phyloP scores from a whole-genome alignment of 1,284 basidiomycete genomes.

The Cryptococcus jaspeensis region DNA sequence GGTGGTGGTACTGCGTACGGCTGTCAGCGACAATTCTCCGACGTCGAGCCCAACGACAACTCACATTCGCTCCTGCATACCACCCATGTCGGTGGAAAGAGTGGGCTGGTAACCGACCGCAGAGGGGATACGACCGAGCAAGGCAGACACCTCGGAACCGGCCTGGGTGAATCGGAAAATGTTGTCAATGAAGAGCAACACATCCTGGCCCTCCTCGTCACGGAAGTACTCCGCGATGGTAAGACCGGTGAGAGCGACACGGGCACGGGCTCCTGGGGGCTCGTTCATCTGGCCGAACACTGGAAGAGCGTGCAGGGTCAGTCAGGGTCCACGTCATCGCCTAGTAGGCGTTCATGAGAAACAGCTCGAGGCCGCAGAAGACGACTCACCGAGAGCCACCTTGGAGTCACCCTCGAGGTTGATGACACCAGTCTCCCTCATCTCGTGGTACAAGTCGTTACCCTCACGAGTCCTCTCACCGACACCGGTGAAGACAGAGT shows the following conservation, averaged over 20 bases:
- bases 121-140: constrained; percentile 99
- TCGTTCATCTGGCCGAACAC: constrained; percentile 99
- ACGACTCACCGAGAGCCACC: constrained; percentile 70
- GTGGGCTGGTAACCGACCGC: constrained; percentile 99
- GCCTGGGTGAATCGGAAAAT: constrained; percentile 99
- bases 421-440: constrained; percentile 99
- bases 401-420: constrained; percentile 98
- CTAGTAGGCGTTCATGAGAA: background rate
- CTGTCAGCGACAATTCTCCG: background rate
- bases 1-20: constrained; percentile 72
- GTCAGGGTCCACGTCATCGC: background rate
- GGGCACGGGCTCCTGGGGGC: constrained; percentile 99
- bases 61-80: constrained; percentile 94
- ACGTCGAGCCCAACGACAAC: background rate
- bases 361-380: background rate
- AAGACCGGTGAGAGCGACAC: constrained; percentile 97
- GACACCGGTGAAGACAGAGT: constrained; percentile 97
- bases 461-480: constrained; percentile 99
- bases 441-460: constrained; percentile 99
- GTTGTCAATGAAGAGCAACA: constrained; percentile 99
- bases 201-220: constrained; percentile 99
- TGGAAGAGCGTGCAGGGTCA: background rate
- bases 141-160: constrained; percentile 98
- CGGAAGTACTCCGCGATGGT: constrained; percentile 99
- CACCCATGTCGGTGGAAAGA: constrained; percentile 99